Conservation (phyloP, 306 rosid species). For the Hylodesmum podocarpum region DNA sequence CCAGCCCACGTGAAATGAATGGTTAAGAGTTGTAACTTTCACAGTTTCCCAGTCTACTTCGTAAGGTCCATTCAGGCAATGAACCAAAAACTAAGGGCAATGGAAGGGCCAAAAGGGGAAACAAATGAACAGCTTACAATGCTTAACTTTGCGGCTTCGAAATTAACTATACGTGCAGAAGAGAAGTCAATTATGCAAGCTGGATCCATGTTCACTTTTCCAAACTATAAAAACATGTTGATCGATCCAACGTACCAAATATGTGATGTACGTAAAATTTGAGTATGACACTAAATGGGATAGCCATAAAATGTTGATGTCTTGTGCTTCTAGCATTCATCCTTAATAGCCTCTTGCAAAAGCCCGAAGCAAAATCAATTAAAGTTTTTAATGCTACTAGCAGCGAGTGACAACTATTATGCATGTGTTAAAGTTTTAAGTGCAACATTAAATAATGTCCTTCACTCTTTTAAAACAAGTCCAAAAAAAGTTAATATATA, state of each 20-base stretch:
- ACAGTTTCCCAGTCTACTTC: background rate
- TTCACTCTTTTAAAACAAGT: background rate
- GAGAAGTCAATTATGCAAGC: constrained; percentile 22
- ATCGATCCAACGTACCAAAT: constrained; percentile 24
- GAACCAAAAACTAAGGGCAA: background rate
- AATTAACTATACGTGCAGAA: background rate
- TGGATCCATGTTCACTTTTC: constrained; percentile 14
- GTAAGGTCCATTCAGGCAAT: background rate
- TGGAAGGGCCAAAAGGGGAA: background rate
- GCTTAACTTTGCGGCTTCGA: constrained; percentile 17
- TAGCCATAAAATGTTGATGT: background rate
- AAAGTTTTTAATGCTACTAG: background rate
- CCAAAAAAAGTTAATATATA: too few species aligned
- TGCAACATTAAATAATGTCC: background rate
- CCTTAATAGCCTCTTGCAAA: background rate
- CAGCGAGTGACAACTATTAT: background rate
- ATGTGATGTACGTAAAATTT: background rate
- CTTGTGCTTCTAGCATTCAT: background rate
- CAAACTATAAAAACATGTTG: background rate
- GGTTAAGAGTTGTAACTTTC: background rate
- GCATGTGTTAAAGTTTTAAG: background rate
- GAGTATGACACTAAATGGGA: background rate
- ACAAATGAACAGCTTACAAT: background rate
- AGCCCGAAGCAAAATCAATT: background rate
- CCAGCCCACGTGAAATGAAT: background rate